Evolutionary conservation across 2,329 filamentous ascomycete genomes (phyloP).

Genomic region (Aspergillus sergii): DNA sequence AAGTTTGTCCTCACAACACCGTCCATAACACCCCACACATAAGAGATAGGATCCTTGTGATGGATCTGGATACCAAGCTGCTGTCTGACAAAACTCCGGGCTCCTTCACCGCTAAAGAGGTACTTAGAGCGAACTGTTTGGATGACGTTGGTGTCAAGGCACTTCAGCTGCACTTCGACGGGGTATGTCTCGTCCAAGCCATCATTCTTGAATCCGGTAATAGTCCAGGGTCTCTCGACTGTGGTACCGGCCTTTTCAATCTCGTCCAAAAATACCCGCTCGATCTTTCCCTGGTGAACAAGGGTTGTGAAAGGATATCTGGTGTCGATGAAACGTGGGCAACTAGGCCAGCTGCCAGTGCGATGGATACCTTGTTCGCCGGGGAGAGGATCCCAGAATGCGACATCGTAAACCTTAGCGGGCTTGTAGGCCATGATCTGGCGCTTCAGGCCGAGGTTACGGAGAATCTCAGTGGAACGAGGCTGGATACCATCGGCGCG

Average conservation of each 20-base stretch:
- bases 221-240: constrained; percentile 64
- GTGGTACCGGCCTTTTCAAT: constrained; percentile 60
- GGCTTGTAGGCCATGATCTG: constrained; percentile 86
- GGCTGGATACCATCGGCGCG: constrained; percentile 92
- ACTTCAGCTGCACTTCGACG: constrained; percentile 75
- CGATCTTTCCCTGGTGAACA: constrained; percentile 64
- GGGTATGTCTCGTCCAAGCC: constrained; percentile 70
- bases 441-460: constrained; percentile 87
- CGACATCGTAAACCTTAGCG: constrained; percentile 76
- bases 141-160: constrained; percentile 70
- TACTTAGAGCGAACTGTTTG: constrained; percentile 69
- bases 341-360: constrained; percentile 78
- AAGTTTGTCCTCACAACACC: constrained; percentile 65
- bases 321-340: constrained; percentile 76
- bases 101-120: constrained; percentile 65
- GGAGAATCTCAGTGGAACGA: constrained; percentile 79
- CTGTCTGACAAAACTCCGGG: constrained; percentile 62
- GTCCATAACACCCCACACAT: constrained; percentile 70
- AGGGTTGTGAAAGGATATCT: constrained; percentile 66
- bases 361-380: constrained; percentile 58
- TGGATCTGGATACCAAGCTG: constrained; percentile 67
- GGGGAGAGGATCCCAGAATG: constrained; percentile 64
- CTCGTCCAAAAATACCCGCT: constrained; percentile 64
- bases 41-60: constrained; percentile 64
- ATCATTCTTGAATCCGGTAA: constrained; percentile 63